Conservation (phyloP, 805 yeast genomes). For the Lachancea lanzarotensis region DNA sequence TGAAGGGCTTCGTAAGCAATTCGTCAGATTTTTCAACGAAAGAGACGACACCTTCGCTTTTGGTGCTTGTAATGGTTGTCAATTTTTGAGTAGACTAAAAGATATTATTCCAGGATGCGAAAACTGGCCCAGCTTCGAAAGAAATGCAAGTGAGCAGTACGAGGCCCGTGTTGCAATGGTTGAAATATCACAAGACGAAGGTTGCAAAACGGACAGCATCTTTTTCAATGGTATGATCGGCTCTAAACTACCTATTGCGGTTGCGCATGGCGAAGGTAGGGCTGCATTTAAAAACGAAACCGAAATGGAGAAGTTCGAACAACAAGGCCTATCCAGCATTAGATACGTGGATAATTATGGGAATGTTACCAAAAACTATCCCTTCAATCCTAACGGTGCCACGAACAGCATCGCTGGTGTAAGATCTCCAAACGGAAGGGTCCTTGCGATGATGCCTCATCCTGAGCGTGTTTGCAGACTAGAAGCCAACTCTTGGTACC, state of each 20-base stretch:
- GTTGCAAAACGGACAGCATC: constrained; percentile 43
- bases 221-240: constrained; percentile 89
- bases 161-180: constrained; percentile 93
- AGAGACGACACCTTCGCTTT: constrained; percentile 91
- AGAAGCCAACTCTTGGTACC: constrained; percentile 90
- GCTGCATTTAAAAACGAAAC: constrained; percentile 57
- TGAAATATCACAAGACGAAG: constrained; percentile 57
- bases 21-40: constrained; percentile 71
- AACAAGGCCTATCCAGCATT: constrained; percentile 53
- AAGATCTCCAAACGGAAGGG: constrained; percentile 85
- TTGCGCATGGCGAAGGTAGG: constrained; percentile 98
- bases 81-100: constrained; percentile 82
- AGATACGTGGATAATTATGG: constrained; percentile 92
- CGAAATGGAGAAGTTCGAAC: constrained; percentile 43
- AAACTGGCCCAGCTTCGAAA: constrained; percentile 93
- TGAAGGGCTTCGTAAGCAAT: constrained; percentile 67
- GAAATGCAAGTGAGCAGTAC: constrained; percentile 87
- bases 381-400: constrained; percentile 95
- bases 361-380: constrained; percentile 70
- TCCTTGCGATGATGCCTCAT: constrained; percentile 98
- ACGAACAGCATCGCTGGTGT: constrained; percentile 91
- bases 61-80: constrained; percentile 99
- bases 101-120: constrained; percentile 78
- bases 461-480: constrained; percentile 91
- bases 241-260: constrained; percentile 91